These are phyloP conservation scores for Pyrenopolyporus hunteri DNA, from an alignment of 495 filamentous ascomycete genomes.

Conservation along the genomic window DNA sequence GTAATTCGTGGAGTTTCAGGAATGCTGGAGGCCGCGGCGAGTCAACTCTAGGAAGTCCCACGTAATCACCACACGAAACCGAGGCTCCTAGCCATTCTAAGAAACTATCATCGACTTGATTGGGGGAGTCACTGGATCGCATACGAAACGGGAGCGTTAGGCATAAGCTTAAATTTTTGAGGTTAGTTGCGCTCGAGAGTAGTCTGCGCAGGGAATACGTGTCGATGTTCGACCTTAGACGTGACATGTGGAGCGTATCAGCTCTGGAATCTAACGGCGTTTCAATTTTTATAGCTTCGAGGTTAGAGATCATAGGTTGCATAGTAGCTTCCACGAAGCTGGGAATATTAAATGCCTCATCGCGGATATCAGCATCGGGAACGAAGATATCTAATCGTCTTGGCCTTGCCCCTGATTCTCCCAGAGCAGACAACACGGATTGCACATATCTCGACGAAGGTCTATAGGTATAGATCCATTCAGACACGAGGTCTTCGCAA, in stretches of 20 bases:
- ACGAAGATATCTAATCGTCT: constrained; percentile 46
- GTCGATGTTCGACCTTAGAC: no score
- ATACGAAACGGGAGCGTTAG: no score
- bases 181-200: not conserved
- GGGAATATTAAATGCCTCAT: constrained; percentile 45
- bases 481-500: constrained; percentile 17
- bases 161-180: not conserved
- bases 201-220: not conserved
- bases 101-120: not conserved
- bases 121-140: no score
- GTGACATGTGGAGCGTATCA: no score
- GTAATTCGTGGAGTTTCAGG: constrained; percentile 39
- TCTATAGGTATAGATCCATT: not conserved
- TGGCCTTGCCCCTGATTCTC: constrained; percentile 38
- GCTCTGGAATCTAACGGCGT: not conserved
- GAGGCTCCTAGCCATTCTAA: constrained; percentile 5
- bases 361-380: constrained; percentile 22
- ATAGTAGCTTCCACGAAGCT: constrained; percentile 34
- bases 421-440: constrained; percentile 46
- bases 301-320: constrained; percentile 34
- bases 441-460: not conserved
- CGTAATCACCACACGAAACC: not conserved
- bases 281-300: constrained; percentile 42
- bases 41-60: not conserved
- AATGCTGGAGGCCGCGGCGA: constrained; percentile 25